Evolutionary conservation across 257 asterid species (phyloP), one percentile per base, ranked within the genome.

Genomic region (Capsicum baccatum): DNA sequence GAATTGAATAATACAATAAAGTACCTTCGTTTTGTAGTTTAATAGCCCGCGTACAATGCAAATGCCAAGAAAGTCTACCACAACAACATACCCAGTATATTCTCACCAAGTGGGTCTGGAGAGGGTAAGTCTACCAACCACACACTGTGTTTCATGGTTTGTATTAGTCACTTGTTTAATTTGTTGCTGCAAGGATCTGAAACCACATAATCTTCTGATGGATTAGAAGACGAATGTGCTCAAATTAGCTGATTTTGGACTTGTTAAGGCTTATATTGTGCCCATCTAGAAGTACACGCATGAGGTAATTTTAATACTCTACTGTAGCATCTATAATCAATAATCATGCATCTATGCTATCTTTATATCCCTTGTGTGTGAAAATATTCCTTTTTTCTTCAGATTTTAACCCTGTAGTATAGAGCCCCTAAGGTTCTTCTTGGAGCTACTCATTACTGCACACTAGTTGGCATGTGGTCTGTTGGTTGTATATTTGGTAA

Each of bases 261-360:
- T 96, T 84, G 99, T 98, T 15, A 88, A 98, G 89, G 92, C 97
- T 55, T 96, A 80, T 87, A 96, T 98, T 26, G 88, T 96, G 57
- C 99, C 99, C 47, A 93, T 96, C 81, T 94, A 96, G 91, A 96
- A 96, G 91, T 96, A 92, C 83, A 96, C 99, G 80, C 99, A 94
- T 85, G 98, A 96, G 97, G 98, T 93, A 11, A 3, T 63, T 26
- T 63, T 26, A 1, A 44, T 26, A 10, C 26, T 64, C 42, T 64
- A 3, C 4, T 4, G 70, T 9, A 26, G 44, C 44, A 64, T 15
- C 70, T 64, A 9, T 64, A 42, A 26, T 60, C 67, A n/a, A 26
- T 26, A 26, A 26, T 26, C 33, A 26, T 60, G n/a, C 4, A n/a
- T 60, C 3, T 44, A 14, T 19, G 55, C 6, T 1, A 5, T 55